phyloP scores from a whole-genome alignment of 257 asterid genomes.

The Fraxinus americana region DNA sequence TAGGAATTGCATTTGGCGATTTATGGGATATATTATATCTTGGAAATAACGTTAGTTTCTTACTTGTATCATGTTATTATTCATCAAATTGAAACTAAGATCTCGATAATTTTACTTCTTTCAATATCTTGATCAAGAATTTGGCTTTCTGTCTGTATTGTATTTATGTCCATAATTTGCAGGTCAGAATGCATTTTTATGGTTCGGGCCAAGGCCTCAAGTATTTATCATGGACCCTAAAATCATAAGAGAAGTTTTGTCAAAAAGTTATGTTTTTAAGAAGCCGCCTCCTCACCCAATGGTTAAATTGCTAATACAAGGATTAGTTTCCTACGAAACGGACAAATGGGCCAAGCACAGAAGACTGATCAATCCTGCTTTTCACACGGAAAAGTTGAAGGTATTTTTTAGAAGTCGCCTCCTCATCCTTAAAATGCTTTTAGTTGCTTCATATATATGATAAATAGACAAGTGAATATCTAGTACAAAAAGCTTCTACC shows the following conservation, averaged over 20 bases:
- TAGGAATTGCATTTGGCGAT: too few species aligned
- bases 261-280: constrained; percentile 40
- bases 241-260: constrained; percentile 40
- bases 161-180: not conserved
- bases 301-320: constrained; percentile 33
- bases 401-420: constrained; percentile 7
- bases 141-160: not conserved
- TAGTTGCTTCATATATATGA: too few species aligned
- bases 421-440: too few species aligned
- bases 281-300: constrained; percentile 35
- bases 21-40: too few species aligned
- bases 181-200: constrained; percentile 46
- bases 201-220: constrained; percentile 52
- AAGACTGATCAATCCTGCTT: constrained; percentile 53
- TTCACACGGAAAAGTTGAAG: constrained; percentile 52
- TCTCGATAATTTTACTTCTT: not conserved
- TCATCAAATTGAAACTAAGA: not conserved
- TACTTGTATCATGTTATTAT: not conserved
- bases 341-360: constrained; percentile 68
- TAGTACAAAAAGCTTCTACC: too few species aligned
- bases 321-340: constrained; percentile 37
- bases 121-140: not conserved
- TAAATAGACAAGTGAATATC: too few species aligned
- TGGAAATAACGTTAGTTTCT: not conserved
- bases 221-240: constrained; percentile 45